These are phyloP conservation scores for Pseudomicrostroma phylloplanum DNA, from an alignment of 1,284 basidiomycete species.

Conservation along the genomic window DNA sequence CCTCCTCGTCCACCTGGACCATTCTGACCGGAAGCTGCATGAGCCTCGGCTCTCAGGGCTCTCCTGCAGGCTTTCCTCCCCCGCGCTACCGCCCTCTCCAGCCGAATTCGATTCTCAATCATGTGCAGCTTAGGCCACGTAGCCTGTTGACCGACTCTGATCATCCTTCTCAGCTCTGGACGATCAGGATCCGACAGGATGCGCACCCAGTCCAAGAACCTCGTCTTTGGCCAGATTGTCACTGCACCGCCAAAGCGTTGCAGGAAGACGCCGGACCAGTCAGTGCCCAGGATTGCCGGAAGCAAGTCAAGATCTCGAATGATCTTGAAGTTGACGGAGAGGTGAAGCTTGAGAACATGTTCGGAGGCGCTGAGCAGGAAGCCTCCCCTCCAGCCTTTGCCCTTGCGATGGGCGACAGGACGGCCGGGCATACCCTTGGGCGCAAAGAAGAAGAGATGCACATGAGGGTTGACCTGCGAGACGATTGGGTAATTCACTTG, in stretches of 20 bases:
- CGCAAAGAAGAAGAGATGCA: slow-evolving; percentile 96
- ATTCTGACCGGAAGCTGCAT: background rate
- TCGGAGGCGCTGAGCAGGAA: slow-evolving; percentile 64
- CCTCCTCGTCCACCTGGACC: background rate
- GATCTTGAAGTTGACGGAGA: slow-evolving; percentile 48
- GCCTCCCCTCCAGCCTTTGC: slow-evolving; percentile 73
- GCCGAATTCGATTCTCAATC: slow-evolving; percentile 46
- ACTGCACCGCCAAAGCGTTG: slow-evolving; percentile 45
- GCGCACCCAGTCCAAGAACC: slow-evolving; percentile 43
- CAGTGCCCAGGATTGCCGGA: slow-evolving; percentile 42
- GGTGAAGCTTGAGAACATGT: slow-evolving; percentile 45
- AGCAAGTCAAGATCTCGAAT: slow-evolving; percentile 45
- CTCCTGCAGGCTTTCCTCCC: slow-evolving; percentile 29
- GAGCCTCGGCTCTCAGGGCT: slow-evolving; percentile 8
- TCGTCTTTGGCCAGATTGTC: slow-evolving; percentile 45
- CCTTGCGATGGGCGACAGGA: slow-evolving; percentile 83
- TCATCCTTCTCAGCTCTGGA: slow-evolving; percentile 38
- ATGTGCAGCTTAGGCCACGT: slow-evolving; percentile 48
- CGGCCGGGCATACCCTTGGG: slow-evolving; percentile 86
- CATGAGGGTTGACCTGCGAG: slow-evolving; percentile 92
- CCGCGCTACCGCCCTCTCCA: slow-evolving; percentile 40
- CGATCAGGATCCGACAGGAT: slow-evolving; percentile 44
- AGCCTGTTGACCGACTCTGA: slow-evolving; percentile 34
- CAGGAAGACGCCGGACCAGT: slow-evolving; percentile 46
- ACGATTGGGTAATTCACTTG: slow-evolving; percentile 90